Conservation (phyloP, 2,329 filamentous ascomycete genomes). For the Lachnellula subtilissima region DNA sequence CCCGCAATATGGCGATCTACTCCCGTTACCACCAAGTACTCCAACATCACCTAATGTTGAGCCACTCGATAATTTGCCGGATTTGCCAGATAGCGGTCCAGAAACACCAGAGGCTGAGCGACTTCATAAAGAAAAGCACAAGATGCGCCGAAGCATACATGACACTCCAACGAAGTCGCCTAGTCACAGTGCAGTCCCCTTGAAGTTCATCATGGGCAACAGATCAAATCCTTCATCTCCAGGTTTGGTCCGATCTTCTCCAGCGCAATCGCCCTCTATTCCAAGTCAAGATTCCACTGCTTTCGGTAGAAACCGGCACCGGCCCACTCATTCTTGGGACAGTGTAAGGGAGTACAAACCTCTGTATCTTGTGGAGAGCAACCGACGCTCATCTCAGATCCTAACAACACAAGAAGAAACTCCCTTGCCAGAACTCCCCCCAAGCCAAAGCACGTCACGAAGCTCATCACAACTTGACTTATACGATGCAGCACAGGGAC, state of each 20-base stretch:
- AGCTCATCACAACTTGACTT: slow-evolving; percentile 37
- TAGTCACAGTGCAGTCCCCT: slow-evolving; percentile 50
- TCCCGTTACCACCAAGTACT: slow-evolving; percentile 58
- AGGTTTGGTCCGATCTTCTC: slow-evolving; percentile 36
- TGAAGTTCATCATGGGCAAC: slow-evolving; percentile 47
- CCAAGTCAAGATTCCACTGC: slow-evolving; percentile 25
- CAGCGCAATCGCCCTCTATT: slow-evolving; percentile 35
- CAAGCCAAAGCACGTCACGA: slow-evolving; percentile 44
- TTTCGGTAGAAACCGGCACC: slow-evolving; percentile 37
- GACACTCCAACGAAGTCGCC: slow-evolving; percentile 30
- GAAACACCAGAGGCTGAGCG: slow-evolving; percentile 34
- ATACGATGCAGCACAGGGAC: slow-evolving; percentile 33
- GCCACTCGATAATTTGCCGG: slow-evolving; percentile 40
- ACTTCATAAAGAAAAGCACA: slow-evolving; percentile 19
- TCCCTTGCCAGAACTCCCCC: slow-evolving; percentile 43
- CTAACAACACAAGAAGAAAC: slow-evolving; percentile 33
- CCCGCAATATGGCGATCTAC: slow-evolving; percentile 59
- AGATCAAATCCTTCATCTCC: slow-evolving; percentile 40
- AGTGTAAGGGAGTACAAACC: slow-evolving; percentile 70
- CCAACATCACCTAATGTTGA: slow-evolving; percentile 44
- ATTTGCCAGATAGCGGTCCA: slow-evolving; percentile 56
- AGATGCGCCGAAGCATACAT: slow-evolving; percentile 22
- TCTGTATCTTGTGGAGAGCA: slow-evolving; percentile 69
- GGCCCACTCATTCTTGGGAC: slow-evolving; percentile 59
- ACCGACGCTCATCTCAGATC: slow-evolving; percentile 21